A percentile compares a stretch with the other conserved stretches of the same genome.
These are phyloP conservation scores for Kodamaea lidongshanica DNA, from an alignment of 805 yeast genomes.

Conservation along the genomic window DNA sequence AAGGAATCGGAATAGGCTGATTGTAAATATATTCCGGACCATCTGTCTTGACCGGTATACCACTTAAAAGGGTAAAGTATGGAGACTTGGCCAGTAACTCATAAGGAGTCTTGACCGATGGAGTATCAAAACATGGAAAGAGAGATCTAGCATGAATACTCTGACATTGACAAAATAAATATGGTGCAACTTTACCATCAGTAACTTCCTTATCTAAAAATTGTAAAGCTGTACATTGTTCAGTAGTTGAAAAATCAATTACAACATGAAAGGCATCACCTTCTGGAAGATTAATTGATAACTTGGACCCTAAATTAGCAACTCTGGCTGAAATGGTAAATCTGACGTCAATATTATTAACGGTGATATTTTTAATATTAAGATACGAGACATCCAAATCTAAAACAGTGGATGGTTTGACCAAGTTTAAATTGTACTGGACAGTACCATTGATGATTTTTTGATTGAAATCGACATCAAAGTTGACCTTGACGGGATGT, in stretches of 20 bases:
- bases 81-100: constrained; percentile 22
- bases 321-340: constrained; percentile 11
- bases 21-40: constrained; percentile 19
- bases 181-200: constrained; percentile 28
- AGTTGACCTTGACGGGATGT: constrained; percentile 15
- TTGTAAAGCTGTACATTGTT: constrained; percentile 29
- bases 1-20: constrained; percentile 32
- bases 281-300: constrained; percentile 13
- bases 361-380: constrained; percentile 13
- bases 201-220: constrained; percentile 21
- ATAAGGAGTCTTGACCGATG: constrained; percentile 26
- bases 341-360: constrained; percentile 14
- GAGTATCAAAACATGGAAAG: constrained; percentile 35
- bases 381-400: constrained; percentile 26
- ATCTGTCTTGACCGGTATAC: constrained; percentile 17
- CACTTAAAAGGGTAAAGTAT: constrained; percentile 24
- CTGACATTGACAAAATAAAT: constrained; percentile 32
- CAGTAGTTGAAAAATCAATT: constrained; percentile 23
- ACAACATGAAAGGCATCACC: constrained; percentile 7
- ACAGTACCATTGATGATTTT: constrained; percentile 21
- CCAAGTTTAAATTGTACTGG: constrained; percentile 13
- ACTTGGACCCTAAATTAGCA: constrained; percentile 23
- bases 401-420: constrained; percentile 7
- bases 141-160: constrained; percentile 32
- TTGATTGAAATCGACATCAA: constrained; percentile 20